Evolutionary conservation across 1,139 yeast species (phyloP).

Genomic region (Saccharomyces hybrid): DNA sequence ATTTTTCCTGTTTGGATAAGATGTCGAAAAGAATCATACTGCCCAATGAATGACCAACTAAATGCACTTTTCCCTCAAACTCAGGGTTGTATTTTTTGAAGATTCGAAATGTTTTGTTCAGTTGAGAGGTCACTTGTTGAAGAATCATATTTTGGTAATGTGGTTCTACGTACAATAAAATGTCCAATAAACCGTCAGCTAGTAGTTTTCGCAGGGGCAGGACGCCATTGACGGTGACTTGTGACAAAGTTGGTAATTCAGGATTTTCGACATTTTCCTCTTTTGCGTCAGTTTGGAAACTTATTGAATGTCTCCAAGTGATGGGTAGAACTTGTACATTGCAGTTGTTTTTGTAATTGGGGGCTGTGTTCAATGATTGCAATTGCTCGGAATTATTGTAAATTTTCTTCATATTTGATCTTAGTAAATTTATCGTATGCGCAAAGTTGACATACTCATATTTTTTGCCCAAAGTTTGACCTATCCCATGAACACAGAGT

Average conservation of each 20-base stretch:
- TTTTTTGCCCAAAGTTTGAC: conserved; percentile 75
- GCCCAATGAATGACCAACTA: conserved; percentile 89
- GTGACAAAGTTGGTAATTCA: conserved; percentile 54
- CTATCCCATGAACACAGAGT: conserved; percentile 88
- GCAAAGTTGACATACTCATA: conserved; percentile 81
- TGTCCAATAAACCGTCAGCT: conserved; percentile 82
- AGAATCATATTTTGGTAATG: conserved; percentile 56
- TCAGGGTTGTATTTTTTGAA: conserved; percentile 61
- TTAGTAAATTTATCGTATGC: conserved; percentile 67
- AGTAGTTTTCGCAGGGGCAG: conserved; percentile 67
- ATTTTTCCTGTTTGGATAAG: conserved; percentile 48
- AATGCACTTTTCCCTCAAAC: conserved; percentile 70
- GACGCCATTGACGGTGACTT: conserved; percentile 76
- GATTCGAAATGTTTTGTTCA: conserved; percentile 58
- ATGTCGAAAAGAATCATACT: conserved; percentile 80
- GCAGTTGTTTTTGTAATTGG: conserved; percentile 39
- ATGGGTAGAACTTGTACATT: conserved; percentile 71
- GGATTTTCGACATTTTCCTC: conserved; percentile 25
- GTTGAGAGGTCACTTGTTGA: conserved; percentile 56
- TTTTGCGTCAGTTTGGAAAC: conserved; percentile 44
- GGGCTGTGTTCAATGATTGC: conserved; percentile 30
- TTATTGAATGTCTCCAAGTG: conserved; percentile 67
- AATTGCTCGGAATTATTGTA: conserved; percentile 42
- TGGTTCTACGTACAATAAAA: conserved; percentile 78
- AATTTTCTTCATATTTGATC: conserved; percentile 56